These are phyloP conservation scores for Sisymbrium irio DNA, from an alignment of 345 rosid genomes.

Conservation along the genomic window DNA sequence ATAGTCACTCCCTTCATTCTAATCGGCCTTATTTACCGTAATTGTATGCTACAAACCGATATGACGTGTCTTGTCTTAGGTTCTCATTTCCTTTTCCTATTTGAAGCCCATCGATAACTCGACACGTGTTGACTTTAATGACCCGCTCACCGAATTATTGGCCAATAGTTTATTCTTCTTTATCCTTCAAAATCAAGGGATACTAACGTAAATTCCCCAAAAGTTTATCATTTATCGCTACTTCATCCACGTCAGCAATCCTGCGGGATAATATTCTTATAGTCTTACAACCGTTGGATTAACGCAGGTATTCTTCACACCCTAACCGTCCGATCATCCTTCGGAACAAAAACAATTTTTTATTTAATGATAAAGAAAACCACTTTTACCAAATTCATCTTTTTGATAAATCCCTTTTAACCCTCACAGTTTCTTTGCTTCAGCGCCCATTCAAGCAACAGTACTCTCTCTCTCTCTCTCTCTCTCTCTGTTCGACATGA, in stretches of 20 bases:
- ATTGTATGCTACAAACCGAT: neutral
- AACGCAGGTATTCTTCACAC: neutral
- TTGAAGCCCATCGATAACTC: neutral
- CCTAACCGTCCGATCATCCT: conserved; percentile 40
- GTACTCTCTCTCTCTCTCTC: neutral
- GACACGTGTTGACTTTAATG: neutral
- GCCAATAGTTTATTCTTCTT: neutral
- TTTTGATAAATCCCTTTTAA: neutral
- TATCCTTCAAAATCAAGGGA: conserved; percentile 10
- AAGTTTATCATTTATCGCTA: neutral
- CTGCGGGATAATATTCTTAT: neutral
- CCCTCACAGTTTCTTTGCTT: conserved; percentile 4
- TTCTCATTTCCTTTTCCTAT: neutral
- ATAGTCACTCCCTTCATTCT: neutral
- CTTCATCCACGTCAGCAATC: conserved; percentile 37
- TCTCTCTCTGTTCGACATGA: conserved; percentile 13
- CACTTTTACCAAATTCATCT: neutral
- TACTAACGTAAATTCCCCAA: neutral
- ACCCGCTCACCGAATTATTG: neutral
- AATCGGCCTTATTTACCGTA: neutral
- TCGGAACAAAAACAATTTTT: neutral
- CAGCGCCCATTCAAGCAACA: conserved; percentile 15
- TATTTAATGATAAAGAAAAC: conserved; percentile 4
- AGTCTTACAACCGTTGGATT: conserved; percentile 32
- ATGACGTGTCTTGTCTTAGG: neutral